Conservation (phyloP, 129 eudicot genomes). For the Sambucus nigra region DNA sequence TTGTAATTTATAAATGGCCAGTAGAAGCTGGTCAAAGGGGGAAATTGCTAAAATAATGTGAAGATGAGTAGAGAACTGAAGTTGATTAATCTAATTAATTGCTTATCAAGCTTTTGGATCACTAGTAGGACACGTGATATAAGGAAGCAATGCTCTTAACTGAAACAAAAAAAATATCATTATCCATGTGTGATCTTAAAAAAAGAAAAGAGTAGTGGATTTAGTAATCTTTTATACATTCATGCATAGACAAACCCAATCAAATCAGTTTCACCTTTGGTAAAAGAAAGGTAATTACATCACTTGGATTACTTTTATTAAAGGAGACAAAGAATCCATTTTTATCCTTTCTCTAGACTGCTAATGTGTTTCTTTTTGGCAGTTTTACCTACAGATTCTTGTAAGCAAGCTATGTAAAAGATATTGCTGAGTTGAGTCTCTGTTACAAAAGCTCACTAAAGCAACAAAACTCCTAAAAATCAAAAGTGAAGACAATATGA, state of each 20-base stretch:
- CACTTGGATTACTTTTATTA: conserved; percentile 1
- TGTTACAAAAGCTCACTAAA: not conserved
- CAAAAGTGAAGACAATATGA: conserved; percentile 2
- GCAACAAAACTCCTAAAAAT: not conserved
- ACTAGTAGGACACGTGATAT: too few relatives aligned
- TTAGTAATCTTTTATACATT: not conserved
- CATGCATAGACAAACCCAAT: not conserved
- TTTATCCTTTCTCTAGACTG: not conserved
- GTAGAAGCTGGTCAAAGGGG: too few relatives aligned
- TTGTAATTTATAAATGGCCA: too few relatives aligned
- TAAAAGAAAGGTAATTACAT: not conserved
- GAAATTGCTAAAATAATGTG: too few relatives aligned
- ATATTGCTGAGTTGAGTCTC: not conserved
- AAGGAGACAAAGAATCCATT: not conserved
- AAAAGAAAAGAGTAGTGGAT: not conserved
- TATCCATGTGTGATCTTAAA: not conserved
- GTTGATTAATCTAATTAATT: too few relatives aligned
- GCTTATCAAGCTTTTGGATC: too few relatives aligned
- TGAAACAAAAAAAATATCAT: not conserved
- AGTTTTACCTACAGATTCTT: not conserved
- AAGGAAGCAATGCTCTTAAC: too few relatives aligned
- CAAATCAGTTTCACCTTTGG: not conserved
- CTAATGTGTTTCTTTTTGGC: not conserved
- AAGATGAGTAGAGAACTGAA: too few relatives aligned
- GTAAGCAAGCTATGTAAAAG: not conserved